Percentiles rank a stretch among this genome's conserved stretches.
These are phyloP conservation scores for Tolypocladium ovalisporum DNA, from an alignment of 2,329 filamentous ascomycete genomes.

Conservation along the genomic window DNA sequence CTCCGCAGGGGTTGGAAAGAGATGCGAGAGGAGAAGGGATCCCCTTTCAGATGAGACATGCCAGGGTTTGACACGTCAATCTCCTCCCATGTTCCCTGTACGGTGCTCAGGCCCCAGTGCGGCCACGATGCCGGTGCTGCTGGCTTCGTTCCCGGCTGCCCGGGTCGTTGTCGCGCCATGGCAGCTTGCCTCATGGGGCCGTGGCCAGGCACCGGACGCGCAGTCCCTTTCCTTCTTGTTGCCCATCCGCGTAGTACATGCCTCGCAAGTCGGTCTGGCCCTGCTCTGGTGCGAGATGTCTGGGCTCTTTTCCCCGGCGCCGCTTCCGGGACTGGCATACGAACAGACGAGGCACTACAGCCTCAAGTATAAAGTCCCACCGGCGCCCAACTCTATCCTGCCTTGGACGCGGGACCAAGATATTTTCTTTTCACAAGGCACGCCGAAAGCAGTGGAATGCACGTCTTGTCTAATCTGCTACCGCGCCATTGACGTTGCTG, in stretches of 20 bases:
- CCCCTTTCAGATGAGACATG: conserved; percentile 15
- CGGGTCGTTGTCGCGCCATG: neutral
- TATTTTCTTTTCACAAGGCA: neutral
- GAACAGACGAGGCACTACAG: neutral
- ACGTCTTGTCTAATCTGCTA: conserved; percentile 2
- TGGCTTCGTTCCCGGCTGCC: neutral
- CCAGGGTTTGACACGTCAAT: conserved; percentile 14
- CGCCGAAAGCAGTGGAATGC: conserved; percentile 3
- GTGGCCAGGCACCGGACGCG: neutral
- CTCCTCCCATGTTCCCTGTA: conserved; percentile 6
- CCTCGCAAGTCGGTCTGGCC: neutral
- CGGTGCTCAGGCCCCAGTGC: neutral
- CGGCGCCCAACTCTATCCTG: neutral
- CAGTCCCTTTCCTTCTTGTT: neutral
- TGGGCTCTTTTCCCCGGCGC: neutral
- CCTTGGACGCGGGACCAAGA: neutral
- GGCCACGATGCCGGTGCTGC: neutral
- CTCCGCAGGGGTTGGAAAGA: conserved; percentile 4
- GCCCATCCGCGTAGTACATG: neutral
- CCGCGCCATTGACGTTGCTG: neutral
- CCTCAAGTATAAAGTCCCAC: conserved; percentile 6
- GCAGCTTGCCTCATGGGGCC: neutral
- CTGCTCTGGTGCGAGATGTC: neutral
- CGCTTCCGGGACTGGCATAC: neutral
- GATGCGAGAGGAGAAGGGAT: conserved; percentile 5